Conservation (phyloP, 2,329 filamentous ascomycete genomes). For the Trichophyton simii region DNA sequence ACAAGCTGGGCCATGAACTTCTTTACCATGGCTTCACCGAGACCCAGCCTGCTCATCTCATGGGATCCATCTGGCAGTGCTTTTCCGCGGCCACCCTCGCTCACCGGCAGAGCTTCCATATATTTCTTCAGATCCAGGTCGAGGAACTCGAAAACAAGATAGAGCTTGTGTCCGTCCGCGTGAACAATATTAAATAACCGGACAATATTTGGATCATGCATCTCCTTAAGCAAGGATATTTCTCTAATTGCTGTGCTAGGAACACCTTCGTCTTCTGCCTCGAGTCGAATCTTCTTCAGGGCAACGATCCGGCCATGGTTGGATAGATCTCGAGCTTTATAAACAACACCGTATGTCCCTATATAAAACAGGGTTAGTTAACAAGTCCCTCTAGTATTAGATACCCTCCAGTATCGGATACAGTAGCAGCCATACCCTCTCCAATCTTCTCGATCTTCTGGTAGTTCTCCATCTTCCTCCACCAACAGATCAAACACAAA, state of each 20-base stretch:
- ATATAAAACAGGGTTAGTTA: not conserved
- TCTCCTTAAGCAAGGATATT: constrained; percentile 87
- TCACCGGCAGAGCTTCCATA: constrained; percentile 80
- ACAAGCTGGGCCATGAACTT: constrained; percentile 87
- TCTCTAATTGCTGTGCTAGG: constrained; percentile 88
- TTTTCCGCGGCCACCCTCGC: constrained; percentile 74
- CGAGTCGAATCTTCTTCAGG: constrained; percentile 88
- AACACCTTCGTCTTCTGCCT: constrained; percentile 88
- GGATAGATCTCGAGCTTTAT: constrained; percentile 79
- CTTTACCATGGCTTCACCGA: constrained; percentile 72
- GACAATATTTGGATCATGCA: constrained; percentile 85
- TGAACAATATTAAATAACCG: constrained; percentile 84
- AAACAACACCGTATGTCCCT: constrained; percentile 93
- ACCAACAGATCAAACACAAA: not conserved
- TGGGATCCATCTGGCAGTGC: constrained; percentile 65
- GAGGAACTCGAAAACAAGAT: constrained; percentile 84
- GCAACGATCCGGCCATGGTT: constrained; percentile 77
- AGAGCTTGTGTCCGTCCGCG: constrained; percentile 87
- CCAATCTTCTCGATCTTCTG: constrained; percentile 95
- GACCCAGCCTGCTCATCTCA: constrained; percentile 53
- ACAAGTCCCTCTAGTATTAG: not conserved
- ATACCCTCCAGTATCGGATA: not conserved
- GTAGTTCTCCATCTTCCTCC: constrained; percentile 73
- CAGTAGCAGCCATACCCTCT: constrained; percentile 54
- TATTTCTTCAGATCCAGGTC: constrained; percentile 91